A percentile compares a stretch with the other conserved stretches of the same genome.
Conservation (phyloP, 2,329 filamentous ascomycete genomes). For the Fusarium sulawesiense region DNA sequence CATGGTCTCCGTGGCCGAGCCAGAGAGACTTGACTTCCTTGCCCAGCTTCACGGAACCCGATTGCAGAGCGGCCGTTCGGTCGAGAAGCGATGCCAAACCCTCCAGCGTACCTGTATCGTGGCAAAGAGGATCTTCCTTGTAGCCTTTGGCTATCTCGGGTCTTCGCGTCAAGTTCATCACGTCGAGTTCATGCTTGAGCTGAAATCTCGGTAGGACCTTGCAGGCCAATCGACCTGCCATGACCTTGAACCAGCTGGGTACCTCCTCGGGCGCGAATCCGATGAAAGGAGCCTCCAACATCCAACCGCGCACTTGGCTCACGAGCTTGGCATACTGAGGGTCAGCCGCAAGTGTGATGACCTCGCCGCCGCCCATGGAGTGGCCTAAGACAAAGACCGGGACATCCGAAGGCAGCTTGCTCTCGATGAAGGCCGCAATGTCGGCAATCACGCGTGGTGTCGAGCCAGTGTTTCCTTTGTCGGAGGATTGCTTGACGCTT, state of each 20-base stretch:
- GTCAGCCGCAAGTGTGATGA: conserved; percentile 69
- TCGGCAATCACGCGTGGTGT: conserved; percentile 80
- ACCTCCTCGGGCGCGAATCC: conserved; percentile 73
- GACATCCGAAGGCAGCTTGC: conserved; percentile 63
- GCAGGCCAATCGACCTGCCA: conserved; percentile 74
- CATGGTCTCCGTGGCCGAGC: conserved; percentile 80
- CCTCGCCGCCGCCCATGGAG: conserved; percentile 88
- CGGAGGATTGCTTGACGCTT: conserved; percentile 68
- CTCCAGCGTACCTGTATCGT: conserved; percentile 88
- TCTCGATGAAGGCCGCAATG: conserved; percentile 78
- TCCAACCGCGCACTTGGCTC: conserved; percentile 74
- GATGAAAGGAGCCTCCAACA: conserved; percentile 84
- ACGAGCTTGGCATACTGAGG: conserved; percentile 65
- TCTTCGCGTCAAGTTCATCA: conserved; percentile 75
- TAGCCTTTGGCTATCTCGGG: conserved; percentile 69
- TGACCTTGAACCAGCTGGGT: conserved; percentile 72
- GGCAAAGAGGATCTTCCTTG: conserved; percentile 75
- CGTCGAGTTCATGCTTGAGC: conserved; percentile 72
- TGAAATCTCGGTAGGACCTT: conserved; percentile 75
- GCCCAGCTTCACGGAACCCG: conserved; percentile 65
- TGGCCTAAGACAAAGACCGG: conserved; percentile 90
- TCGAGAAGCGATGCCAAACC: conserved; percentile 82
- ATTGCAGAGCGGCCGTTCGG: conserved; percentile 70
- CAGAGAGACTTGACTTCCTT: conserved; percentile 72
- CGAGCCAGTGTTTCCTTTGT: conserved; percentile 79